phyloP scores from a whole-genome alignment of 495 filamentous ascomycete species.

The Lophium mytilinum region DNA sequence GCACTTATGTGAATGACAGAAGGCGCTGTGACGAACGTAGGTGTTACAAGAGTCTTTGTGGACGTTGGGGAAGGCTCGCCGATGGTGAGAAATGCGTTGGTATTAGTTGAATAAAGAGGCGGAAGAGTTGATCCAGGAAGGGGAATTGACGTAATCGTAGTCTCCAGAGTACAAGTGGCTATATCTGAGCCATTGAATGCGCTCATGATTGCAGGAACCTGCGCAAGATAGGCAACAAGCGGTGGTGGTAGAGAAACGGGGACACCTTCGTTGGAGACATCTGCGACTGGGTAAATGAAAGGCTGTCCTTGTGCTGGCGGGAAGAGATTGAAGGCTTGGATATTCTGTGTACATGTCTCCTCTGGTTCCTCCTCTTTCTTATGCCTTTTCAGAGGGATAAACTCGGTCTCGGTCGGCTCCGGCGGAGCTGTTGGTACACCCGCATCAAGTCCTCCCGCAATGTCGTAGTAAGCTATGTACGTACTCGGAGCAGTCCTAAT shows the following conservation, averaged over 20 bases:
- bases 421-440: not conserved
- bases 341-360: not conserved
- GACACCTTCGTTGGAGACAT: not conserved
- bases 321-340: not conserved
- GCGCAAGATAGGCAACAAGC: slow-evolving; percentile 6
- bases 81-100: not conserved
- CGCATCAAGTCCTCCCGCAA: slow-evolving; percentile 1
- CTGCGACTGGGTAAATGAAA: slow-evolving; percentile 11
- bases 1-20: not conserved
- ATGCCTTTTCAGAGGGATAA: not conserved
- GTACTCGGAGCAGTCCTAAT: slow-evolving; percentile 4
- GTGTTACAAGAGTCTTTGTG: not conserved
- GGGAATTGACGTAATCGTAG: not conserved
- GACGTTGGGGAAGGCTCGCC: not conserved
- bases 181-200: slow-evolving; percentile 14
- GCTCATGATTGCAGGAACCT: not conserved
- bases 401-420: not conserved
- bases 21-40: not conserved
- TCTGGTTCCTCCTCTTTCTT: not conserved
- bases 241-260: slow-evolving; percentile 1
- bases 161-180: slow-evolving; percentile 13
- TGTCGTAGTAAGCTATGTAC: slow-evolving; percentile 13
- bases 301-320: not conserved
- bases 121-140: too few species aligned
- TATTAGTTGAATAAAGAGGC: not conserved